phyloP scores from a whole-genome alignment of 768 basidiomycete genomes.

The Hydnomerulius pinastri region DNA sequence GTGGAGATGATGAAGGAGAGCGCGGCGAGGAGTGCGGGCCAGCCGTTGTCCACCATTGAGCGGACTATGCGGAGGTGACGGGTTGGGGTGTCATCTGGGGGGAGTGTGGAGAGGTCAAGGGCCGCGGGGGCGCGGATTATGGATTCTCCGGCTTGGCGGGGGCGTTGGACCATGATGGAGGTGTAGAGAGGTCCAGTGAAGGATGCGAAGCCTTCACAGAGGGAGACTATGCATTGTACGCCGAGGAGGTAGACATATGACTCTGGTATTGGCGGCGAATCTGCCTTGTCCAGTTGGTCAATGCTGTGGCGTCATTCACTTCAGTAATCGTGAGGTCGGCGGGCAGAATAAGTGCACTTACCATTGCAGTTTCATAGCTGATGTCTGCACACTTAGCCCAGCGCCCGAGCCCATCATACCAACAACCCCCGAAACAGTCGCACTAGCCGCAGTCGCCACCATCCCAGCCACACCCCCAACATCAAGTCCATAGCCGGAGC shows the following conservation, averaged over 20 bases:
- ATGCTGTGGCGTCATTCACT: constrained; percentile 57
- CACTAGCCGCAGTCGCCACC: constrained; percentile 81
- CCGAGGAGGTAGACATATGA: constrained; percentile 91
- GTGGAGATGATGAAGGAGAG: constrained; percentile 88
- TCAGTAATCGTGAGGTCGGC: neutral
- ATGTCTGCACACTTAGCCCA: constrained; percentile 71
- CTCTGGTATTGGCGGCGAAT: constrained; percentile 91
- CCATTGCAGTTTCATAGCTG: constrained; percentile 92
- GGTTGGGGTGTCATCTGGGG: constrained; percentile 53
- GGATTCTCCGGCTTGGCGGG: constrained; percentile 61
- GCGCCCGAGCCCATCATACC: constrained; percentile 78
- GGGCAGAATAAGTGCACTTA: constrained; percentile 35
- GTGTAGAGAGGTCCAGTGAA: constrained; percentile 79
- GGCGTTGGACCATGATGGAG: constrained; percentile 65
- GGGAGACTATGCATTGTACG: constrained; percentile 81
- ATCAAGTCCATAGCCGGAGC: constrained; percentile 54
- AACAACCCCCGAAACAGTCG: constrained; percentile 80
- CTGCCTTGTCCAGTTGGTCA: constrained; percentile 97
- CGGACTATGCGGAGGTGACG: constrained; percentile 63
- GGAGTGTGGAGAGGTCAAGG: constrained; percentile 59
- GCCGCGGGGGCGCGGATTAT: constrained; percentile 72
- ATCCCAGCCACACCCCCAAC: constrained; percentile 75
- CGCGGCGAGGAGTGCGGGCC: constrained; percentile 91
- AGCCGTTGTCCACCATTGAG: constrained; percentile 82
- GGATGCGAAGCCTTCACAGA: constrained; percentile 83